phyloP scores from a whole-genome alignment of 805 yeast species.

The Candida koratica region DNA sequence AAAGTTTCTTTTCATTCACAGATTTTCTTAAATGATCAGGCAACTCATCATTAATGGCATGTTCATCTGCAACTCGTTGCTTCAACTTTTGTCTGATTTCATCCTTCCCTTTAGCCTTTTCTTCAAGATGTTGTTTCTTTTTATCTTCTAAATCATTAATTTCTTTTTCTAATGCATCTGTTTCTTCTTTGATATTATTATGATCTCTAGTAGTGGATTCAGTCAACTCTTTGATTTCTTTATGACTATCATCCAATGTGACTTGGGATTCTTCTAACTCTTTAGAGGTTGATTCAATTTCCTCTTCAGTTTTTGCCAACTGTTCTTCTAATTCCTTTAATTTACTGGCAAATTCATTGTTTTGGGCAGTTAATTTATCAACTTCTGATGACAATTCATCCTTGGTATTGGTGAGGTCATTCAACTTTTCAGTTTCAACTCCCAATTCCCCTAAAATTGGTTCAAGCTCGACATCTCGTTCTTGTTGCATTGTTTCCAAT shows the following conservation, averaged over 20 bases:
- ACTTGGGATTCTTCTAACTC: constrained; percentile 31
- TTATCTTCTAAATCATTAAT: constrained; percentile 34
- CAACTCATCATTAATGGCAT: constrained; percentile 44
- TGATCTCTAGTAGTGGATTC: constrained; percentile 22
- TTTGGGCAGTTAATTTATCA: constrained; percentile 40
- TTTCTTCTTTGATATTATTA: constrained; percentile 23
- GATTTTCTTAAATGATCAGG: constrained; percentile 49
- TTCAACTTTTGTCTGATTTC: constrained; percentile 29
- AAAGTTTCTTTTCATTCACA: constrained; percentile 32
- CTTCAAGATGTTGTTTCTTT: constrained; percentile 31
- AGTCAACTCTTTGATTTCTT: constrained; percentile 36
- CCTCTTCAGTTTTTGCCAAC: constrained; percentile 39
- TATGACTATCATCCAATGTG: constrained; percentile 38
- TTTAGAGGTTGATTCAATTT: constrained; percentile 29
- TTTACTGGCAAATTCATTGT: constrained; percentile 42
- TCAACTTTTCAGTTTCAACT: constrained; percentile 46
- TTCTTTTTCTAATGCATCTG: constrained; percentile 39
- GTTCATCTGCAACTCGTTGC: constrained; percentile 43
- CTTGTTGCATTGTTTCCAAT: constrained; percentile 47
- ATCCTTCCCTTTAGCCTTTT: constrained; percentile 34
- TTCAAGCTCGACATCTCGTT: constrained; percentile 49
- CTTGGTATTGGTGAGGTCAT: constrained; percentile 48
- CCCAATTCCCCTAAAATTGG: constrained; percentile 54
- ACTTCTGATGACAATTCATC: constrained; percentile 43
- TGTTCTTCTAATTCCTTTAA: constrained; percentile 42